These are phyloP conservation scores for Priceomyces carsonii DNA, from an alignment of 805 yeast genomes.

Conservation along the genomic window DNA sequence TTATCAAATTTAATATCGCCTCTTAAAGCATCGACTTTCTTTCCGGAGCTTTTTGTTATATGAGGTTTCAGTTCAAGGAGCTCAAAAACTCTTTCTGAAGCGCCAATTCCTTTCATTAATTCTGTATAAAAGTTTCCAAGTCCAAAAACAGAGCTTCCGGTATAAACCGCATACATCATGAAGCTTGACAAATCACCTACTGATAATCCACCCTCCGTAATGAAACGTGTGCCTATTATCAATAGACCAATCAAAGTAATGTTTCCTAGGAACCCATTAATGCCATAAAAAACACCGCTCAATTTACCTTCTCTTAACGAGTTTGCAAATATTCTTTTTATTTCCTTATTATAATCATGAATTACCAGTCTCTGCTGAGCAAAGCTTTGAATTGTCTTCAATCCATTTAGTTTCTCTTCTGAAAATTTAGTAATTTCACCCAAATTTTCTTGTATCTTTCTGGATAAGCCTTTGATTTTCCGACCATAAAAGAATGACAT, in stretches of 20 bases:
- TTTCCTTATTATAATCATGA: constrained; percentile 69
- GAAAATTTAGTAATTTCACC: constrained; percentile 87
- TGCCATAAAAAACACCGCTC: constrained; percentile 73
- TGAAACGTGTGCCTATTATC: constrained; percentile 80
- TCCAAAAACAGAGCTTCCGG: constrained; percentile 92
- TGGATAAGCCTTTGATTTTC: constrained; percentile 69
- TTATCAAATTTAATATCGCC: constrained; percentile 64
- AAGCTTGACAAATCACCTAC: constrained; percentile 90
- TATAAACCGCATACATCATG: constrained; percentile 92
- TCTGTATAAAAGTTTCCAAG: constrained; percentile 89
- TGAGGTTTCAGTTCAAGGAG: constrained; percentile 74
- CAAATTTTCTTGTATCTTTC: constrained; percentile 76
- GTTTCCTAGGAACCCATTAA: constrained; percentile 85
- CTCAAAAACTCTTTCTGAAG: constrained; percentile 89
- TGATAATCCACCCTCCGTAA: constrained; percentile 70
- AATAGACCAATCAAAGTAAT: constrained; percentile 73
- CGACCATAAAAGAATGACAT: constrained; percentile 85
- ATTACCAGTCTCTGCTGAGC: constrained; percentile 83
- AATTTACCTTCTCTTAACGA: constrained; percentile 80
- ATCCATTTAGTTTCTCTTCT: constrained; percentile 85
- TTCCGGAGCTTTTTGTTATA: constrained; percentile 68
- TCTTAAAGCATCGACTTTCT: constrained; percentile 38
- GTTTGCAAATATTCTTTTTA: constrained; percentile 60
- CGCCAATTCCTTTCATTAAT: constrained; percentile 96
- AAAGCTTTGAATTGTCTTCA: constrained; percentile 86